Percentiles rank a stretch among this genome's conserved stretches.
Conservation (phyloP, 2,329 filamentous ascomycete species). For the Fusarium neocosmosporiellum region DNA sequence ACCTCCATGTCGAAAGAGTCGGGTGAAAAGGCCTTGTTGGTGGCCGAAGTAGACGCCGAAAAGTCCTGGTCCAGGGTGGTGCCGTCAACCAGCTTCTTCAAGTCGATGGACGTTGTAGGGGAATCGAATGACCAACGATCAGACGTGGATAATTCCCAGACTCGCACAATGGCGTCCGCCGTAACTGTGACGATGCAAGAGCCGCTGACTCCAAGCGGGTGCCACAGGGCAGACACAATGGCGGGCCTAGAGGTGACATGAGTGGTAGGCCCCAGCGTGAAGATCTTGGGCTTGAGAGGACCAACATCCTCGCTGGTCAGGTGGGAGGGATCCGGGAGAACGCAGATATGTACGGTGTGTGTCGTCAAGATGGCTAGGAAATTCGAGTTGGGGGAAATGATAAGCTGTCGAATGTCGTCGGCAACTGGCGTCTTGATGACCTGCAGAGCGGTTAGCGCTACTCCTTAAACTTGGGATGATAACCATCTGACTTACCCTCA, state of each 20-base stretch:
- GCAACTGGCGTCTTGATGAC: slow-evolving; percentile 81
- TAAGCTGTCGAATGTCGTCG: slow-evolving; percentile 85
- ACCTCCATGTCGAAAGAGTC: slow-evolving; percentile 95
- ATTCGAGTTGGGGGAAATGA: slow-evolving; percentile 83
- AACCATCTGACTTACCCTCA: slow-evolving; percentile 47
- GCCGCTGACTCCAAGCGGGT: slow-evolving; percentile 86
- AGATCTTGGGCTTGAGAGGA: slow-evolving; percentile 83
- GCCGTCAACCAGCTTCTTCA: slow-evolving; percentile 89
- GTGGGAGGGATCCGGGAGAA: slow-evolving; percentile 84
- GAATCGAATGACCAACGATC: slow-evolving; percentile 90
- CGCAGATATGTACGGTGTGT: slow-evolving; percentile 87
- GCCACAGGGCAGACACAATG: slow-evolving; percentile 87
- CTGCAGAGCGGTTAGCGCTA: slow-evolving; percentile 54
- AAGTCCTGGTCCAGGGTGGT: slow-evolving; percentile 86
- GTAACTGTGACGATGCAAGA: slow-evolving; percentile 90
- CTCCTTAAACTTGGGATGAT: neutral
- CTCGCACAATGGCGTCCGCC: slow-evolving; percentile 84
- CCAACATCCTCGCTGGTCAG: slow-evolving; percentile 75
- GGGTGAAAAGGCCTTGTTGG: slow-evolving; percentile 85
- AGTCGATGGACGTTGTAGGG: slow-evolving; percentile 84
- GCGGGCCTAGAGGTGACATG: slow-evolving; percentile 89
- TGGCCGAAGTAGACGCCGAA: slow-evolving; percentile 77
- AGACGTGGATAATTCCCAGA: slow-evolving; percentile 89
- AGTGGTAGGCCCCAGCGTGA: slow-evolving; percentile 90
- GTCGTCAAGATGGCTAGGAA: slow-evolving; percentile 88